Conservation (phyloP, 208 protist species). For the Blastocrithidia nonstop region DNA sequence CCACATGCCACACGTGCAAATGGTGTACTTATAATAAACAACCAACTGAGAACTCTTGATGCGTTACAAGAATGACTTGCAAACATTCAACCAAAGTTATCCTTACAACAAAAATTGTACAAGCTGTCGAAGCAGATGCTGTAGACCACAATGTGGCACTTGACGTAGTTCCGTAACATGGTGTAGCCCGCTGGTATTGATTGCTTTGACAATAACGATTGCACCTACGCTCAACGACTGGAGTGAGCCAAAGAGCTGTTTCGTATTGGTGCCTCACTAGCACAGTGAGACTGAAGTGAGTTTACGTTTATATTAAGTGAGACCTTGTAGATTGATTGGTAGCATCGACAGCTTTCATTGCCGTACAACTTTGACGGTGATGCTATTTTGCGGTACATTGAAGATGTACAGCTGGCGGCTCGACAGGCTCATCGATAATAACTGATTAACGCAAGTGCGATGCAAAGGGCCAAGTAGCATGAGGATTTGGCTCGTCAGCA, state of each 20-base stretch:
- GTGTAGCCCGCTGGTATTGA: slow-evolving; percentile 70
- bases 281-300: slow-evolving; percentile 81
- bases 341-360: slow-evolving; percentile 34
- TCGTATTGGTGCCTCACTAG: slow-evolving; percentile 50
- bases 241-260: slow-evolving; percentile 83
- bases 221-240: slow-evolving; percentile 79
- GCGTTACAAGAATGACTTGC: slow-evolving; percentile 56
- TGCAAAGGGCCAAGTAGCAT: slow-evolving; percentile 22
- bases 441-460: slow-evolving; percentile 44
- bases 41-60: slow-evolving; percentile 16
- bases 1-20: slow-evolving; percentile 73
- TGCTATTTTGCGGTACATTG: slow-evolving; percentile 71
- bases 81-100: slow-evolving; percentile 49
- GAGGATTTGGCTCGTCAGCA: slow-evolving; percentile 21
- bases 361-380: slow-evolving; percentile 82
- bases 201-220: slow-evolving; percentile 70
- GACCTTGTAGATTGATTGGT: slow-evolving; percentile 76
- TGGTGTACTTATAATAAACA: slow-evolving; percentile 71
- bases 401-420: slow-evolving; percentile 62
- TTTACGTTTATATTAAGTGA: slow-evolving; percentile 72
- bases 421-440: slow-evolving; percentile 40
- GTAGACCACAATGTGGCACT: slow-evolving; percentile 81
- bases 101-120: slow-evolving; percentile 73
- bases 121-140: slow-evolving; percentile 71
- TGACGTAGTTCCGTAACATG: slow-evolving; percentile 73